Evolutionary conservation across 371 early-diverging fungal genomes (phyloP).

Genomic region (Mortierella sp.): DNA sequence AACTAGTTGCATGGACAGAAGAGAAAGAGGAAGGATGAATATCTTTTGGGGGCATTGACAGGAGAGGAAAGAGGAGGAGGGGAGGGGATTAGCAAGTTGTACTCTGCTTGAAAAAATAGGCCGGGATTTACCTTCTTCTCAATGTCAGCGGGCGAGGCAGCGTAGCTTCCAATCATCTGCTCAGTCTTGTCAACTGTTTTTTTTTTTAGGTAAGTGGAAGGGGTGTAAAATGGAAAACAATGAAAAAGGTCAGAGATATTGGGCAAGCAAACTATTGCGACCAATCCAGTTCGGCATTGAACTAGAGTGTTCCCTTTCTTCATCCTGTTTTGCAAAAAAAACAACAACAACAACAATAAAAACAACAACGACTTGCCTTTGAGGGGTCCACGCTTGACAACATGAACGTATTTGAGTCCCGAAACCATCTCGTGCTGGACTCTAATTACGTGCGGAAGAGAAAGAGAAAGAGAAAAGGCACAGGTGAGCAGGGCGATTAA

Average conservation of each 20-base stretch:
- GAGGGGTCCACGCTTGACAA: slow-evolving; percentile 90
- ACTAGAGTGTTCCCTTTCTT: background rate
- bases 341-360: background rate
- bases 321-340: background rate
- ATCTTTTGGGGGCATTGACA: background rate
- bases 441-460: slow-evolving; percentile 55
- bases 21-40: background rate
- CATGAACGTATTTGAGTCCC: slow-evolving; percentile 94
- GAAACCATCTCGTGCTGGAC: slow-evolving; percentile 95
- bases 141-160: slow-evolving; percentile 72
- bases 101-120: too few relatives aligned
- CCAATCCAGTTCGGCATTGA: background rate
- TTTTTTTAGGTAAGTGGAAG: background rate
- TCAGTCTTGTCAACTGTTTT: slow-evolving; percentile 87
- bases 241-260: background rate
- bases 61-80: background rate
- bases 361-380: slow-evolving; percentile 26
- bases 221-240: background rate
- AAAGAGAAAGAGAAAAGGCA: background rate
- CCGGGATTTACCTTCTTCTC: slow-evolving; percentile 39
- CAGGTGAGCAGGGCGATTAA: background rate
- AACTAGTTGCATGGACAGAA: slow-evolving; percentile 58
- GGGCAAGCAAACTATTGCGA: background rate
- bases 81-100: too few relatives aligned
- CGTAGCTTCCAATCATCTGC: slow-evolving; percentile 97